Conservation (phyloP, 2,329 filamentous ascomycete species). For the Beauveria sp. region DNA sequence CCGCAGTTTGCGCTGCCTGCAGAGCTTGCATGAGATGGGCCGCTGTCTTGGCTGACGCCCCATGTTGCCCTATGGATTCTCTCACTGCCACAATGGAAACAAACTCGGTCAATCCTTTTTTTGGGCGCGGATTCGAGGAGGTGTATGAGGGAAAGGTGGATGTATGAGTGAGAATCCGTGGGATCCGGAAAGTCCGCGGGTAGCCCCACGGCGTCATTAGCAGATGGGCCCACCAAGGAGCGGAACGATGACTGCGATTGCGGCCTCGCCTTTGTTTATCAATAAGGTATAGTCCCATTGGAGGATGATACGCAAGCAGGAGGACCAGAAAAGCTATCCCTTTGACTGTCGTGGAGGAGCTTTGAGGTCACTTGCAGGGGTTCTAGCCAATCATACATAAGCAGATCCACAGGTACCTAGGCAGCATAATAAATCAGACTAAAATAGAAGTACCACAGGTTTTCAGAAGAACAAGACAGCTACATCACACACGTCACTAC, state of each 20-base stretch:
- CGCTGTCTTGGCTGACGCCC: slow-evolving; percentile 27
- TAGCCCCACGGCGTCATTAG: background rate
- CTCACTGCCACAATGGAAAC: slow-evolving; percentile 8
- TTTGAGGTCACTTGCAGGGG: no score
- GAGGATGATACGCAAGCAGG: no score
- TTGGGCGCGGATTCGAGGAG: slow-evolving; percentile 2
- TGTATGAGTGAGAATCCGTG: slow-evolving; percentile 7
- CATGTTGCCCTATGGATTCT: slow-evolving; percentile 9
- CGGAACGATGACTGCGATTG: background rate
- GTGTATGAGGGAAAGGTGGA: slow-evolving; percentile 9
- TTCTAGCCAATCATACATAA: no score
- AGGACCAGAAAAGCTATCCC: no score
- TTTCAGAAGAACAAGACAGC: no score
- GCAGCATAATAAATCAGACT: no score
- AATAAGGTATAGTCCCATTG: no score
- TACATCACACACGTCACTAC: no score
- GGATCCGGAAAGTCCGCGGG: slow-evolving; percentile 12
- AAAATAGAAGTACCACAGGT: no score
- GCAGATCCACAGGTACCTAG: no score
- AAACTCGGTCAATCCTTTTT: background rate
- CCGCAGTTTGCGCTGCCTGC: slow-evolving; percentile 27
- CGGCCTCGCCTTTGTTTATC: background rate
- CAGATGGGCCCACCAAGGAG: background rate
- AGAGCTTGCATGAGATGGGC: slow-evolving; percentile 28
- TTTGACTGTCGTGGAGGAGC: no score